phyloP scores from a whole-genome alignment of 1,284 basidiomycete genomes.

The Dichomitus squalens region DNA sequence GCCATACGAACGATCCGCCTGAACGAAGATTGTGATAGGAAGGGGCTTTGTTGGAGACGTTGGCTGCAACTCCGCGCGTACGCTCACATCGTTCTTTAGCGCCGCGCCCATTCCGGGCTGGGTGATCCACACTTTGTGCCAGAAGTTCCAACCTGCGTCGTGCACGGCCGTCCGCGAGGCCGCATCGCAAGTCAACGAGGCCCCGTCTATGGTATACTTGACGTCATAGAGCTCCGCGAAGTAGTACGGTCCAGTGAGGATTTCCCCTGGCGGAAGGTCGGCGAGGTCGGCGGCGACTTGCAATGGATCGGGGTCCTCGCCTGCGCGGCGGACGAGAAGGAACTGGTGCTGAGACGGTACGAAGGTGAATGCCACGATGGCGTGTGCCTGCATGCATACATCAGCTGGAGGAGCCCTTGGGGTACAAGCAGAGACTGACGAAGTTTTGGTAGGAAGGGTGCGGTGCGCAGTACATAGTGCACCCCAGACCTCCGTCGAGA shows the following conservation, averaged over 20 bases:
- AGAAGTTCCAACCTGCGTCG: constrained; percentile 6
- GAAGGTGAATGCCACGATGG: constrained; percentile 54
- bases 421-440: not conserved
- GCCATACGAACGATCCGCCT: not conserved
- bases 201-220: not conserved
- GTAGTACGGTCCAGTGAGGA: constrained; percentile 4
- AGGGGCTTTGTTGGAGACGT: constrained; percentile 38
- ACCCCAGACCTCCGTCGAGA: constrained; percentile 34
- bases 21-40: constrained; percentile 38
- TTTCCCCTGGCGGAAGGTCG: not conserved
- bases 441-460: not conserved
- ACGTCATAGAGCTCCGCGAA: constrained; percentile 28
- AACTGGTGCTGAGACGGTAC: constrained; percentile 55
- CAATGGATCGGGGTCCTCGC: constrained; percentile 18
- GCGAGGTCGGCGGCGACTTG: not conserved
- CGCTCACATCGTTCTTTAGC: constrained; percentile 33
- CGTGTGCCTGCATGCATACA: constrained; percentile 37
- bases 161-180: constrained; percentile 9
- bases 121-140: constrained; percentile 48
- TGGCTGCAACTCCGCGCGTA: constrained; percentile 33
- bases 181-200: constrained; percentile 20
- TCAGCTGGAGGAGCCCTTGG: not conserved
- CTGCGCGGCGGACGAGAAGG: constrained; percentile 50
- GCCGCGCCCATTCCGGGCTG: constrained; percentile 44
- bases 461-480: constrained; percentile 28